Percentiles rank a stretch among this genome's conserved stretches.
Conservation (phyloP, 1,139 yeast genomes). For the Candida glucosophila region DNA sequence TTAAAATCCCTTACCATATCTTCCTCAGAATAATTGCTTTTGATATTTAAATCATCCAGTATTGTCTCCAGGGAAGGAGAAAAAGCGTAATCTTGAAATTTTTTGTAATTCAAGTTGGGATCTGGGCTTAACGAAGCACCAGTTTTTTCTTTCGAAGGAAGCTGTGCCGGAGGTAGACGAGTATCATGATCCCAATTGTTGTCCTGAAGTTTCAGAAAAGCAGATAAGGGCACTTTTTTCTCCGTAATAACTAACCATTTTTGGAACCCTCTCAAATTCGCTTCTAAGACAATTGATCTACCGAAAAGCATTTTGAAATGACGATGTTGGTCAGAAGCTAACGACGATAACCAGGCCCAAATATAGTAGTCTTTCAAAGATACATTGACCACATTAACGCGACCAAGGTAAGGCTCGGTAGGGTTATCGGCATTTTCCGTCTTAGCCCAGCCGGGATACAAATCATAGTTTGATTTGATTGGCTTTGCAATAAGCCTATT, state of each 20-base stretch:
- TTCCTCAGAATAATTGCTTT: too few relatives aligned
- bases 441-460: constrained; percentile 40
- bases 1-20: too few relatives aligned
- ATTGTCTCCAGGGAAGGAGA: constrained; percentile 1
- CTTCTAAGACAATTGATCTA: constrained; percentile 67
- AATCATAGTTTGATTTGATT: constrained; percentile 26
- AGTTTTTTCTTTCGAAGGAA: not conserved
- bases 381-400: constrained; percentile 53
- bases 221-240: constrained; percentile 24
- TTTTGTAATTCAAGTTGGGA: too few relatives aligned
- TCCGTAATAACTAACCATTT: constrained; percentile 83
- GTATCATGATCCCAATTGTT: constrained; percentile 1
- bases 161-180: constrained; percentile 1
- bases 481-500: constrained; percentile 45
- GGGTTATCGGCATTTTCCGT: constrained; percentile 12
- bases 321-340: constrained; percentile 68
- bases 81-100: not conserved
- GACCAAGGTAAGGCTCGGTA: constrained; percentile 31
- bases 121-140: too few relatives aligned
- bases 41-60: too few relatives aligned
- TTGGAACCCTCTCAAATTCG: constrained; percentile 65
- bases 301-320: constrained; percentile 66
- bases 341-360: constrained; percentile 83
- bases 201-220: too few relatives aligned
- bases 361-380: constrained; percentile 80